These are phyloP conservation scores for Erodium texanum DNA, from an alignment of 441 rosid genomes.

Conservation along the genomic window DNA sequence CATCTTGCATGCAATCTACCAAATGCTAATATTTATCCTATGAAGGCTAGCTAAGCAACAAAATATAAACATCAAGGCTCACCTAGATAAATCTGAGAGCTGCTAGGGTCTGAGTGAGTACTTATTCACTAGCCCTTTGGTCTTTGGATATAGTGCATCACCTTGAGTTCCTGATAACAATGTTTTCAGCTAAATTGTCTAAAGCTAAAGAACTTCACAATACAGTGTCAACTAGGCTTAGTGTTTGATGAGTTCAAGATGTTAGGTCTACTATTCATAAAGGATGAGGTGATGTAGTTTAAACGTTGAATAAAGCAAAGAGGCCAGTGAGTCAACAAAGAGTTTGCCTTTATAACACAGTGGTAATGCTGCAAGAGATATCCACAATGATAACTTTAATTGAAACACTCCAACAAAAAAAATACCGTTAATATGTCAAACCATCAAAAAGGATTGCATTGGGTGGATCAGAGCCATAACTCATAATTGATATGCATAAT, in stretches of 20 bases:
- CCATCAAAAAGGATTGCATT: neutral
- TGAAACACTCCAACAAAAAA: neutral
- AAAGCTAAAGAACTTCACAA: too few relatives aligned
- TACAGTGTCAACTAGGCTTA: too few relatives aligned
- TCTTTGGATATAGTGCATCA: neutral
- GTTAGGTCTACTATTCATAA: too few relatives aligned
- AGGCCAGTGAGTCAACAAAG: neutral
- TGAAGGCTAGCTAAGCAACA: too few relatives aligned
- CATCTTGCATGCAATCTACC: too few relatives aligned
- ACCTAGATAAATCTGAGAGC: too few relatives aligned
- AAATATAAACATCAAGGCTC: too few relatives aligned
- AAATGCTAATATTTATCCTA: too few relatives aligned
- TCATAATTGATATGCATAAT: neutral
- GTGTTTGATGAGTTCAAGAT: too few relatives aligned
- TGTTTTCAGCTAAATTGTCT: neutral
- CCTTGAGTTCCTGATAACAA: neutral
- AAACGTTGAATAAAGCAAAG: neutral
- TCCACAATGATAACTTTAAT: neutral
- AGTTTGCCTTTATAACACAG: neutral
- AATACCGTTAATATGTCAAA: too few relatives aligned
- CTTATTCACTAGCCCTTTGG: too few relatives aligned
- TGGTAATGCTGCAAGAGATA: neutral
- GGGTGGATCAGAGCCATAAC: neutral
- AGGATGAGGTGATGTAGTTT: neutral
- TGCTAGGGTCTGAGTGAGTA: too few relatives aligned